phyloP scores from a whole-genome alignment of 805 yeast genomes.

The Candida odintsovae region DNA sequence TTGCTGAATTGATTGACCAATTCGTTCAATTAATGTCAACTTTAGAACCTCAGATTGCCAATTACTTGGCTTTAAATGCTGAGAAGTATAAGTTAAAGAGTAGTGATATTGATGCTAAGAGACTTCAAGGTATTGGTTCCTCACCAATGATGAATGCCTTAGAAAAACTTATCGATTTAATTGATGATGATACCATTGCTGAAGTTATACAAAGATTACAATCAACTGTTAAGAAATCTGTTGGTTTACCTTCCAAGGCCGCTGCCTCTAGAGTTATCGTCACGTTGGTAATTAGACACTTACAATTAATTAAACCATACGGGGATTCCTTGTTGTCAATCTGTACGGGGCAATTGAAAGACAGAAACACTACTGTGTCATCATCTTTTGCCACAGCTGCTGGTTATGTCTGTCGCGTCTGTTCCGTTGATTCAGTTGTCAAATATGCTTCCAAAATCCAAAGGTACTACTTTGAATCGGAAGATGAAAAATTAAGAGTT shows the following conservation, averaged over 20 bases:
- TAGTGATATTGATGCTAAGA: slow-evolving; percentile 68
- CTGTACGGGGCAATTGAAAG: slow-evolving; percentile 54
- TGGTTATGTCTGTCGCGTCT: slow-evolving; percentile 69
- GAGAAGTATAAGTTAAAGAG: slow-evolving; percentile 74
- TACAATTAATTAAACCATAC: slow-evolving; percentile 37
- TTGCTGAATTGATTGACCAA: slow-evolving; percentile 63
- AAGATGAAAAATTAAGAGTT: slow-evolving; percentile 40
- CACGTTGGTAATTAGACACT: slow-evolving; percentile 53
- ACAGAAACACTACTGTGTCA: slow-evolving; percentile 66
- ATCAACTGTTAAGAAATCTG: slow-evolving; percentile 56
- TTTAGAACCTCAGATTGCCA: slow-evolving; percentile 85
- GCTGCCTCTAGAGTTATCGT: slow-evolving; percentile 75
- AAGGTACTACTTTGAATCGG: slow-evolving; percentile 53
- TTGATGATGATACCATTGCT: slow-evolving; percentile 38
- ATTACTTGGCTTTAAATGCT: slow-evolving; percentile 82
- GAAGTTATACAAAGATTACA: slow-evolving; percentile 43
- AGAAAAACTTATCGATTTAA: slow-evolving; percentile 57
- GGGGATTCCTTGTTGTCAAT: slow-evolving; percentile 60
- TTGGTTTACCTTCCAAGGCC: slow-evolving; percentile 89
- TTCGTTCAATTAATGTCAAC: slow-evolving; percentile 73
- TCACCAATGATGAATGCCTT: slow-evolving; percentile 90
- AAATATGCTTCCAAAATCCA: slow-evolving; percentile 47
- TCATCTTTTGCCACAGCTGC: slow-evolving; percentile 73
- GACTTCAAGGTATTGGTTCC: slow-evolving; percentile 64
- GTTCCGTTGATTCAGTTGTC: slow-evolving; percentile 45